Base-by-base conservation (phyloP, 2,329 filamentous ascomycete genomes). In the Leptographium radiaticola region DNA sequence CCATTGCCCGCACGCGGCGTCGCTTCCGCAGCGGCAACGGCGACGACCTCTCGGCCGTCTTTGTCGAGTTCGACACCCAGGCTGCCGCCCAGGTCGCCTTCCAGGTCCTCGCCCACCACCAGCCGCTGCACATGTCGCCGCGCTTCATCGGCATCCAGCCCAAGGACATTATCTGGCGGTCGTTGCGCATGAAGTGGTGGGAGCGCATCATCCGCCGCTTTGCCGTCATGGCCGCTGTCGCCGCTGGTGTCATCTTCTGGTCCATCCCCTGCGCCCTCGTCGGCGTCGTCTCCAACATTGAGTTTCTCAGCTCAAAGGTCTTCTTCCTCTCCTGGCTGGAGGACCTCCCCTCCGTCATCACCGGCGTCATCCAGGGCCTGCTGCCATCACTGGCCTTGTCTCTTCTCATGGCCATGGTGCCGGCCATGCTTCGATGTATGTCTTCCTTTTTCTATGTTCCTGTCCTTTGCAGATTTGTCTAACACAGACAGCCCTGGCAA, bases 41-140 rank as follows among this genome's bases (percentile, higher is more conserved):
- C 30, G 74, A 79, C 52, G 76, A 77, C 59, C 72, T 84, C 53
- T 80, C 80, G 52, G 84, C 89, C 4, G 85, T 93, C n/a, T 97
- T 98, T 62, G 87, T 98, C 59, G 90, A 97, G 64, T 98, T 95
- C 64, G 77, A 80, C 58, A 82, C 79, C 4, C 87, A 95, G 65
- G 78, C 83, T 30, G 87, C 88, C 56, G 93, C 93, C 10, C 91
- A 98, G 67, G 74, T 77, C 55, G 90, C 91, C 30, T 95, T 79
- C 68, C 90, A 96, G 68, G 84, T 81, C 20, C 74, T 94, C 33
- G 80, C 88, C 8, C 87, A 93, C 68, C 87, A 93, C 66, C 80
- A 87, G 53, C 83, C 86, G 33, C 73, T 91, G 44, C 86, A 89
- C 67, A 89, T 95, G 84, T 80, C 85, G 25, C 89, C 89, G 49